Evolutionary conservation across 2,329 filamentous ascomycete species (phyloP), one percentile per base, ranked within the genome.

Genomic region (Fonsecaea multimorphosa): DNA sequence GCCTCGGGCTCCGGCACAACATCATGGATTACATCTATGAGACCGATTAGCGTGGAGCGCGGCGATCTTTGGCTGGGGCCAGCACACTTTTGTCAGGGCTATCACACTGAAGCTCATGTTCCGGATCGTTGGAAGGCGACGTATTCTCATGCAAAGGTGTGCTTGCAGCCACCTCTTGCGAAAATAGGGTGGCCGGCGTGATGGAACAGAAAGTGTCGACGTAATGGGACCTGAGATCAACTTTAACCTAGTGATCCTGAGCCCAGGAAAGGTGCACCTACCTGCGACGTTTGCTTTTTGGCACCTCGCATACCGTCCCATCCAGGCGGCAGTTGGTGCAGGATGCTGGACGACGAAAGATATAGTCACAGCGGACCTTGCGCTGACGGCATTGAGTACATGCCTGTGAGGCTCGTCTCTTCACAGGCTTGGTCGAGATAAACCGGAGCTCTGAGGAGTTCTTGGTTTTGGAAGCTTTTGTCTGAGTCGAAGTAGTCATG

Each of bases 241-340:
- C 9, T 19, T 27, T 11, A 49, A 49, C n/a, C 40, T 14, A 12
- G 9, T 12, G 44, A 14, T 49, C 2, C 19, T 24, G 5, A 12
- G 1, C 9, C 19, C 24, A 14, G 44, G 22, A 24, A 19, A 44
- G n/a, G 5, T 4, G 11, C 24, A 49, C 5, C 36, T 22, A 61
- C 58, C 49, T 38, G 32, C 58, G 58, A 29, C 58, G 58, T 40
- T 61, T 61, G 24, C 49, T 49, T 16, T 49, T 38, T 16, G 58
- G 29, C 12, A 61, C 58, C 16, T 61, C 58, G 52, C 58, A 61
- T 27, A 31, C 34, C 4, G 16, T 54, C 22, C 32, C 49, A 40
- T 61, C 58, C 3, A 61, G 58, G 27, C 58, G 58, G 24, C 58
- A 61, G 58, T 61, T 61, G 19, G 58, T 61, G 29, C 58, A 61